Base-by-base conservation (phyloP, 2,329 filamentous ascomycete species). In the Trichophaea hybrida region DNA sequence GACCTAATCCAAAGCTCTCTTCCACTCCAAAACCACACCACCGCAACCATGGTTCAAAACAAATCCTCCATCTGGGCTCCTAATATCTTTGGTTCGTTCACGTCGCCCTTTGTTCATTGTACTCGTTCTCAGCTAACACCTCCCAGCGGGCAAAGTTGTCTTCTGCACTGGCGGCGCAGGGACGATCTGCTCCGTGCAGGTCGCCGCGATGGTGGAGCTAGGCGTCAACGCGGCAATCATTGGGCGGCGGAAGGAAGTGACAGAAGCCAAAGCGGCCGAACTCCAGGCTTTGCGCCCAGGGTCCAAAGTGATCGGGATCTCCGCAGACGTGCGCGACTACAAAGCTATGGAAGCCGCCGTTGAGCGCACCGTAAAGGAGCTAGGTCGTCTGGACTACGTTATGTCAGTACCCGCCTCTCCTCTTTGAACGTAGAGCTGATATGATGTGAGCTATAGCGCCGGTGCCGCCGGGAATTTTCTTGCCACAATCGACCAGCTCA, bases 391-490 rank as follows among this genome's bases (percentile, higher is more conserved):
- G 66, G 93, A 98, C 72, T 96, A 84, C 72, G 86, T 94, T 60
- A 94, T 96, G 87, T 91, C 75, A 69, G 80, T 70, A n/a, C 48
- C 48, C 40, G 24, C 24, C 24, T 24, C 24, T 3, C 24, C 24
- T 24, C 24, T 37, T 46, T 34, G 63, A 48, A 62, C 70, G 48
- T 68, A 53, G 6, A 37, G 52, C 24, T 24, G 2, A 24, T 24
- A 2, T 3, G 24, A 24, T 24, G 24, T 24, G 24, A 3, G 24
- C 1, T 35, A 32, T 68, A 93, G 86, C 71, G 91, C 91, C 17
- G 93, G 93, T 55, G 93, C 93, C 12, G 93, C 93, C 15, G 93
- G 93, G 61, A 98, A 98, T 73, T 98, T 97, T 73, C 78, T 98
- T 24, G 85, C 88, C 0, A 86, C 91, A 4, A 84, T 97, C 61